Base-by-base conservation (phyloP, 2,329 filamentous ascomycete genomes). In the Xylaria polymorpha region DNA sequence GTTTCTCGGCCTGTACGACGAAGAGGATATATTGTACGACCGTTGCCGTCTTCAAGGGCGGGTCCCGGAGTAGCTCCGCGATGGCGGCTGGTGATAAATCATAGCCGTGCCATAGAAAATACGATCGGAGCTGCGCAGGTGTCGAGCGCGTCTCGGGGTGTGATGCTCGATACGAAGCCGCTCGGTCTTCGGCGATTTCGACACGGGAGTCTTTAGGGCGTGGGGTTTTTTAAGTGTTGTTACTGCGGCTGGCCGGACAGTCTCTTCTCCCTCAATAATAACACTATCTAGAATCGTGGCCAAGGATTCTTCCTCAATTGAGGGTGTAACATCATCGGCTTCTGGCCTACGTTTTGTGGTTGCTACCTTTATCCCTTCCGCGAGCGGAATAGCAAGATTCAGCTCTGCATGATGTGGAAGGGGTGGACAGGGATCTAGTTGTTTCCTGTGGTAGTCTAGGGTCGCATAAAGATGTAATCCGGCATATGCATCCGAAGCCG, bases 401-500 rank as follows among this genome's bases (percentile, higher is more conserved):
- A 90, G 82, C 76, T 97, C 94, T 3, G 87, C 90, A 73, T 89
- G 86, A 18, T 86, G 84, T 0, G 94, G 94, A 7, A 87, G 83
- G 3, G 92, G 91, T 5, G 94, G 94, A 2, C 82, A 85, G 1
- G 94, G 94, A 14, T 87, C 80, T 69, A 97, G 83, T 7, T 83
- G 82, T 73, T 87, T 84, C 18, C 94, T 86, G 74, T 91, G 88
- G 59, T 87, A 81, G 66, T 98, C 91, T 53, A 97, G 82, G 0
- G 86, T 85, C 68, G 93, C 84, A 75, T 89, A 97, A 1, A 98
- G 82, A 65, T 93, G 91, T 12, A 92, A 80, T 51, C 90, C 88
- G 68, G 92, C 94, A 77, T 97, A 98, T 0, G 93, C 91, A 78
- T 97, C 94, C 0, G 92, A 90, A 14, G 93, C 94, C 10, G 93